Evolutionary conservation across 2,329 filamentous ascomycete species (phyloP).

Genomic region (Pezicula carpinea): DNA sequence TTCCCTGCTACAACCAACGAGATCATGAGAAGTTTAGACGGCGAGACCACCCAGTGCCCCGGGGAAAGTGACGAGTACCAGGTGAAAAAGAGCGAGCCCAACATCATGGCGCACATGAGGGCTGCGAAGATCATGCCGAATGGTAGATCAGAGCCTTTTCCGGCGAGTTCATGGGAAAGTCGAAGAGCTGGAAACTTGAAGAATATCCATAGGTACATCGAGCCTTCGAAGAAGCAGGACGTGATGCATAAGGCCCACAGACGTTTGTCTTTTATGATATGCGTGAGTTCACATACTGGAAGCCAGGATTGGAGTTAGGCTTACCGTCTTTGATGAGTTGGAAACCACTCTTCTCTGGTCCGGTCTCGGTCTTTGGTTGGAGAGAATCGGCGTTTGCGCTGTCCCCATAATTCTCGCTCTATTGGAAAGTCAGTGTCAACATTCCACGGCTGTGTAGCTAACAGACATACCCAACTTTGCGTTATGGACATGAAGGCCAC

Average conservation of each 20-base stretch:
- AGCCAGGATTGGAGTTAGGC: background rate
- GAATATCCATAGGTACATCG: slow-evolving; percentile 58
- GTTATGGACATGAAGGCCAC: slow-evolving; percentile 40
- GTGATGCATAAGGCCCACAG: slow-evolving; percentile 45
- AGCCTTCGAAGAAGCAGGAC: slow-evolving; percentile 53
- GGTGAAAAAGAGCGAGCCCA: slow-evolving; percentile 49
- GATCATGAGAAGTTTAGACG: slow-evolving; percentile 27
- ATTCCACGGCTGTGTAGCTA: background rate
- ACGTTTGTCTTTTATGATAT: slow-evolving; percentile 34
- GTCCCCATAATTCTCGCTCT: slow-evolving; percentile 46
- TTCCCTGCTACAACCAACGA: slow-evolving; percentile 32
- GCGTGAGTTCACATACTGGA: background rate
- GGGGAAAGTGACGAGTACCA: slow-evolving; percentile 11
- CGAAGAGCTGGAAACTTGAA: slow-evolving; percentile 53
- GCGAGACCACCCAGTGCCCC: slow-evolving; percentile 3
- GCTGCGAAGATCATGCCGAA: slow-evolving; percentile 50
- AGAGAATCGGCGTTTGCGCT: slow-evolving; percentile 6
- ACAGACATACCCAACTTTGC: slow-evolving; percentile 39
- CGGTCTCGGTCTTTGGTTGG: background rate
- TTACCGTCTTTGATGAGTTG: slow-evolving; percentile 4
- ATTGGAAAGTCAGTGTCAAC: background rate
- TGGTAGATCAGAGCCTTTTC: slow-evolving; percentile 34
- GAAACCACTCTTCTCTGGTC: slow-evolving; percentile 10
- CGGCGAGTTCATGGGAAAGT: slow-evolving; percentile 30
- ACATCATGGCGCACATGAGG: slow-evolving; percentile 55